phyloP scores from a whole-genome alignment of 2,329 filamentous ascomycete species.

The Nigrospora oryzae region DNA sequence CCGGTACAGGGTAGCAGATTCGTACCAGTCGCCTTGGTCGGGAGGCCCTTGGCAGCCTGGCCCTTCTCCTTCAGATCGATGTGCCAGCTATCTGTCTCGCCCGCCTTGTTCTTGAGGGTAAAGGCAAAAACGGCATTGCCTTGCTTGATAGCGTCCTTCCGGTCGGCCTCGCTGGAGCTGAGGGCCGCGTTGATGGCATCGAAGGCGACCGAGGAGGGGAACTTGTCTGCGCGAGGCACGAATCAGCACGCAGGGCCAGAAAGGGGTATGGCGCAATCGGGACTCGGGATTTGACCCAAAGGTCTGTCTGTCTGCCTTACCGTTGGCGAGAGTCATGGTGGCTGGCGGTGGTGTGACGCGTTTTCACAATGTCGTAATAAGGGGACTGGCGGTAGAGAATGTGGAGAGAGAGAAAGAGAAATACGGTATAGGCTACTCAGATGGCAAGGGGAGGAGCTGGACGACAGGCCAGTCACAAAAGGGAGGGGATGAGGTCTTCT shows the following conservation, averaged over 20 bases:
- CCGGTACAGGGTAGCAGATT: not conserved
- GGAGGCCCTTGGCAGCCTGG: conserved; percentile 67
- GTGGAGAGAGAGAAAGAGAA: too few relatives aligned
- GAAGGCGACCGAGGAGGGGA: conserved; percentile 86
- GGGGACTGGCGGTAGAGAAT: too few relatives aligned
- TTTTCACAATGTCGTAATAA: too few relatives aligned
- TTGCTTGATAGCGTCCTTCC: conserved; percentile 77
- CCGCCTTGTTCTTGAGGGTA: conserved; percentile 78
- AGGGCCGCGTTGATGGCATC: conserved; percentile 76
- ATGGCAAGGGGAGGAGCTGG: too few relatives aligned
- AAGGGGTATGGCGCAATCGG: too few relatives aligned
- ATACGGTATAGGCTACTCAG: too few relatives aligned
- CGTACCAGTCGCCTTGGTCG: conserved; percentile 76
- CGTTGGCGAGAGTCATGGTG: conserved; percentile 67
- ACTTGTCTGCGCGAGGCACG: conserved; percentile 49
- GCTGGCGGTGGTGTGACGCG: not conserved
- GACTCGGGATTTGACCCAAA: too few relatives aligned
- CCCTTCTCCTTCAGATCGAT: conserved; percentile 92
- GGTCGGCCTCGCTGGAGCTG: conserved; percentile 59
- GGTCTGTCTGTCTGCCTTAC: conserved; percentile 30
- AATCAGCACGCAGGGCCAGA: conserved; percentile 3
- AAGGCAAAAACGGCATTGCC: conserved; percentile 85
- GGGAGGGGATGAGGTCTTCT: too few relatives aligned
- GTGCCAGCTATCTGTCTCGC: conserved; percentile 80
- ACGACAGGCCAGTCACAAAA: too few relatives aligned